Percentiles rank a stretch among this genome's conserved stretches.
Conservation (phyloP, 1,284 basidiomycete species). For the Kwoniella shivajii region DNA sequence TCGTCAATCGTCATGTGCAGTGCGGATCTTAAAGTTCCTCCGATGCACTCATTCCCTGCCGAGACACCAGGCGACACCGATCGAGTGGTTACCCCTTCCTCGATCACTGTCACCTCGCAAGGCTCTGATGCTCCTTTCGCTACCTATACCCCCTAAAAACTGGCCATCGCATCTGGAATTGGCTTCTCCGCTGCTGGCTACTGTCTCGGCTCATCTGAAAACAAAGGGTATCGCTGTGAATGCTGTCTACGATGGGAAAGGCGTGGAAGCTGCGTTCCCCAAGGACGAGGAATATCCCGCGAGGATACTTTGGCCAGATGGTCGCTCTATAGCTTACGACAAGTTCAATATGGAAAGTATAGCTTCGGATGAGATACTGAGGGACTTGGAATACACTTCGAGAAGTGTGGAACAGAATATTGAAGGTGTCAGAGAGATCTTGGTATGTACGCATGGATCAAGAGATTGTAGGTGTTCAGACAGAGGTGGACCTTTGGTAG, state of each 20-base stretch:
- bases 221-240: slow-evolving; percentile 35
- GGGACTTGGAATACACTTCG: slow-evolving; percentile 21
- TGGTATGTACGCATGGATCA: slow-evolving; percentile 71
- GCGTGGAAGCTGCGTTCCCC: slow-evolving; percentile 3
- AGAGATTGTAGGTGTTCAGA: slow-evolving; percentile 75
- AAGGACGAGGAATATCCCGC: slow-evolving; percentile 36
- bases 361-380: slow-evolving; percentile 10
- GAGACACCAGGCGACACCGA: background rate
- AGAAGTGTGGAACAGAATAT: background rate
- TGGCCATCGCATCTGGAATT: slow-evolving; percentile 49
- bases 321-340: slow-evolving; percentile 20
- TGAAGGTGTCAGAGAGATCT: slow-evolving; percentile 55
- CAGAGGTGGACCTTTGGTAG: slow-evolving; percentile 58
- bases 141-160: slow-evolving; percentile 37
- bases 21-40: too few species aligned
- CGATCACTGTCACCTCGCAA: slow-evolving; percentile 29
- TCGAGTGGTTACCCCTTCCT: slow-evolving; percentile 29
- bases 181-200: slow-evolving; percentile 34
- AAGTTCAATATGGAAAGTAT: slow-evolving; percentile 25
- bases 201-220: slow-evolving; percentile 23
- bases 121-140: slow-evolving; percentile 38
- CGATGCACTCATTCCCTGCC: slow-evolving; percentile 1
- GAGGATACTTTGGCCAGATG: slow-evolving; percentile 41
- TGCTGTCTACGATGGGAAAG: slow-evolving; percentile 40
- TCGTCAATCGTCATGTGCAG: too few species aligned